Percentiles rank a stretch among this genome's conserved stretches.
These are phyloP conservation scores for Chalciporus sphaerocephalus DNA, from an alignment of 768 basidiomycete species.

Conservation along the genomic window DNA sequence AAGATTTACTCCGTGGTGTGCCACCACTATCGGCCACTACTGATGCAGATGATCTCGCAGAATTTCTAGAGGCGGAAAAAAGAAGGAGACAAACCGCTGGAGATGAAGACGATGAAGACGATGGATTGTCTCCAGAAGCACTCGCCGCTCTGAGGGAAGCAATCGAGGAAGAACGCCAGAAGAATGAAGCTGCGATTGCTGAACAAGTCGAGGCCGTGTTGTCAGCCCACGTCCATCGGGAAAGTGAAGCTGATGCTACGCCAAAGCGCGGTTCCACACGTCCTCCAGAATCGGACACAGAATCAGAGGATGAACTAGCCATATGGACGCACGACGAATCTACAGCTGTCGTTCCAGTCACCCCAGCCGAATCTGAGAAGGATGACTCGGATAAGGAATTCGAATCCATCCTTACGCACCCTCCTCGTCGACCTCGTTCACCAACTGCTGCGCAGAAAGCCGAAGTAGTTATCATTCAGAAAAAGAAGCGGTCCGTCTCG, in stretches of 20 bases:
- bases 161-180: constrained; percentile 9
- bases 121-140: constrained; percentile 19
- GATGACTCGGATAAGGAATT: constrained; percentile 31
- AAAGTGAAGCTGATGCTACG: constrained; percentile 12
- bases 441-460: constrained; percentile 10
- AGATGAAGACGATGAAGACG: constrained; percentile 26
- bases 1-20: constrained; percentile 32
- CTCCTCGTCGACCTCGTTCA: constrained; percentile 14
- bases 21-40: constrained; percentile 44
- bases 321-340: constrained; percentile 42
- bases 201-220: constrained; percentile 6
- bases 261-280: constrained; percentile 13
- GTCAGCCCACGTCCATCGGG: background rate
- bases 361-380: constrained; percentile 15
- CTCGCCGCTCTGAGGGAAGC: constrained; percentile 14
- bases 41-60: constrained; percentile 59
- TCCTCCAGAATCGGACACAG: constrained; percentile 19
- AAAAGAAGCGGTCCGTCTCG: background rate
- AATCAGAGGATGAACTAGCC: constrained; percentile 49
- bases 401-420: constrained; percentile 22
- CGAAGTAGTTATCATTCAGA: constrained; percentile 6
- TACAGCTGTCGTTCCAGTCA: constrained; percentile 33
- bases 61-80: constrained; percentile 64
- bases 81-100: constrained; percentile 40
- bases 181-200: constrained; percentile 8